Evolutionary conservation across 2,329 filamentous ascomycete species (phyloP).

Genomic region (Exophiala sp.): DNA sequence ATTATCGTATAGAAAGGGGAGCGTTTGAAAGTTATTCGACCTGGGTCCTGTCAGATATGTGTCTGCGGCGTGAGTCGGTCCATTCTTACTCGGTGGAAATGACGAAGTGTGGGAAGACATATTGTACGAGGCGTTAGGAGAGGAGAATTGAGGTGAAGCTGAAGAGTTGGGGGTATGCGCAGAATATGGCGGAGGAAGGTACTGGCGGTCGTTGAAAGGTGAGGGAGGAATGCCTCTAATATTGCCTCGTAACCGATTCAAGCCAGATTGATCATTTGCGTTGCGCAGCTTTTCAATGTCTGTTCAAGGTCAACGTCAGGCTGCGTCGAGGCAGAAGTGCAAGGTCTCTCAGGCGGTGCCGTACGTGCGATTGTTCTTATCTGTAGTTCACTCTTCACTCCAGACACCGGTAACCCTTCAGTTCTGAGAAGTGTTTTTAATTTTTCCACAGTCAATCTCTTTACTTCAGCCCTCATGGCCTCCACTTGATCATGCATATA

Average conservation of each 20-base stretch:
- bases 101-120: constrained; percentile 12
- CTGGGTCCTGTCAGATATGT: constrained; percentile 31
- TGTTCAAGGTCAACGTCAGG: constrained; percentile 13
- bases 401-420: constrained; percentile 72
- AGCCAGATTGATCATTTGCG: constrained; percentile 12
- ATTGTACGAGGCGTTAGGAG: constrained; percentile 16
- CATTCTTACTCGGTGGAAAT: constrained; percentile 15
- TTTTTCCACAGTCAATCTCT: constrained; percentile 60
- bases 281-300: constrained; percentile 26
- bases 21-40: constrained; percentile 59
- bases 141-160: constrained; percentile 25
- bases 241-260: constrained; percentile 20
- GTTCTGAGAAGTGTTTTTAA: constrained; percentile 72
- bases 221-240: constrained; percentile 18
- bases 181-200: constrained; percentile 25
- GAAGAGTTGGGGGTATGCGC: constrained; percentile 25
- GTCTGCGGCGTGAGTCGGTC: background rate
- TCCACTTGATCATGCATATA: constrained; percentile 21
- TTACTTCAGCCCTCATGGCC: constrained; percentile 42
- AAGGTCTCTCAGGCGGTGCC: constrained; percentile 32
- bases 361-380: constrained; percentile 72
- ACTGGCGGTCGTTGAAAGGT: constrained; percentile 14
- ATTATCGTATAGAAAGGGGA: constrained; percentile 82
- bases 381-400: constrained; percentile 82
- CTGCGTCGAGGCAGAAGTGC: constrained; percentile 29